Conservation (phyloP, 805 yeast species). For the Starmerella sp. region DNA sequence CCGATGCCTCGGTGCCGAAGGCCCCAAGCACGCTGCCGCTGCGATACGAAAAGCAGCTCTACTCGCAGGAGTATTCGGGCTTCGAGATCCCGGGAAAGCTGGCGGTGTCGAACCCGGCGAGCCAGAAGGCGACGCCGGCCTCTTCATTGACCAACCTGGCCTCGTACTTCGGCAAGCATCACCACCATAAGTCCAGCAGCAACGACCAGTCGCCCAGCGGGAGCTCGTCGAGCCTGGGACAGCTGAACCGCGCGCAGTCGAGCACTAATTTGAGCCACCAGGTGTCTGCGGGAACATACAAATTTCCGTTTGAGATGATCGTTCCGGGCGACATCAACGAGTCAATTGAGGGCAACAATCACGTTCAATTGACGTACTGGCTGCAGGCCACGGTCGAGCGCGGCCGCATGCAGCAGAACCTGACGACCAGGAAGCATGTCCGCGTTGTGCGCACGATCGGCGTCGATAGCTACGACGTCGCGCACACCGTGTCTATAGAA, state of each 20-base stretch:
- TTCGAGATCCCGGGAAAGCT: constrained; percentile 17
- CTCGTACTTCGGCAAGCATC: constrained; percentile 22
- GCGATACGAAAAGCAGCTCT: constrained; percentile 47
- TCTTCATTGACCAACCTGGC: constrained; percentile 25
- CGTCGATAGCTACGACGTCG: constrained; percentile 72
- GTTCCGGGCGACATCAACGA: constrained; percentile 80
- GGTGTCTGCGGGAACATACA: constrained; percentile 57
- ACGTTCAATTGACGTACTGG: constrained; percentile 61
- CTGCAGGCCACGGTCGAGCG: constrained; percentile 73
- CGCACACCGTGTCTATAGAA: constrained; percentile 88
- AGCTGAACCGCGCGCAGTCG: constrained; percentile 5
- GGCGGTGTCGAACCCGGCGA: constrained; percentile 9
- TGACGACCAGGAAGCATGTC: constrained; percentile 57
- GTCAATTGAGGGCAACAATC: constrained; percentile 79
- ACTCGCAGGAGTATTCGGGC: constrained; percentile 51
- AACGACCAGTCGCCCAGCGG: constrained; percentile 7
- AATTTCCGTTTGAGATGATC: constrained; percentile 75
- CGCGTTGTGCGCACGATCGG: constrained; percentile 79
- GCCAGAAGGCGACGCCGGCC: constrained; percentile 24
- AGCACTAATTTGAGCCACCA: constrained; percentile 10
- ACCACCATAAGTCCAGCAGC: constrained; percentile 12
- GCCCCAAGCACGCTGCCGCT: constrained; percentile 19
- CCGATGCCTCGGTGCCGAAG: constrained; percentile 31
- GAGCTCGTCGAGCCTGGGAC: background rate
- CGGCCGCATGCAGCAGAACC: constrained; percentile 58